These are phyloP conservation scores for Microdochium nivale DNA, from an alignment of 2,329 filamentous ascomycete species.

Conservation along the genomic window DNA sequence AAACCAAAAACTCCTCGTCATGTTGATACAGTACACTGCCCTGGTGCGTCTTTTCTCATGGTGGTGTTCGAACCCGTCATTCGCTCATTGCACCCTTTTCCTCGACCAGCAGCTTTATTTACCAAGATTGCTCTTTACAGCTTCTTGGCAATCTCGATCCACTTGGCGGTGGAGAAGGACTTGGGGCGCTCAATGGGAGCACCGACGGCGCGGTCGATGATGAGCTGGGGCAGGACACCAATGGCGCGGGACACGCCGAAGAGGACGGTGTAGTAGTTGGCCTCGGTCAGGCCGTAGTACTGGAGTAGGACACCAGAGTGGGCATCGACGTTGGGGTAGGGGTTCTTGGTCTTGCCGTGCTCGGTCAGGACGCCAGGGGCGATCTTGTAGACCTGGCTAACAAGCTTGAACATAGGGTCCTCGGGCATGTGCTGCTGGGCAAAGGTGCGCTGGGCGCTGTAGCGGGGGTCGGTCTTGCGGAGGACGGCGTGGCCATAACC, in stretches of 20 bases:
- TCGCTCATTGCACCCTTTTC: background rate
- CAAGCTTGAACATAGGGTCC: conserved; percentile 99
- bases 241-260: conserved; percentile 98
- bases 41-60: background rate
- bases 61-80: background rate
- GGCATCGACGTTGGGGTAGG: conserved; percentile 96
- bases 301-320: conserved; percentile 99
- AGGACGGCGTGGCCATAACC: conserved; percentile 98
- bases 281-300: conserved; percentile 98
- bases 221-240: conserved; percentile 97
- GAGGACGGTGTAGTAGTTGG: conserved; percentile 99
- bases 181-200: conserved; percentile 98
- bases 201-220: conserved; percentile 96
- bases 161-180: conserved; percentile 96
- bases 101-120: background rate
- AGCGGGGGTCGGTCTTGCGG: conserved; percentile 98
- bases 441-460: conserved; percentile 96
- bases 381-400: conserved; percentile 99
- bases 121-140: conserved; percentile 49
- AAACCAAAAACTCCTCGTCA: background rate
- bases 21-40: background rate
- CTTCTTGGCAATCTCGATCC: conserved; percentile 87
- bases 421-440: conserved; percentile 86
- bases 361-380: conserved; percentile 94
- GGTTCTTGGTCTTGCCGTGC: conserved; percentile 99